Evolutionary conservation across 2,329 filamentous ascomycete genomes (phyloP).

Genomic region (Aureobasidium mangrovei): DNA sequence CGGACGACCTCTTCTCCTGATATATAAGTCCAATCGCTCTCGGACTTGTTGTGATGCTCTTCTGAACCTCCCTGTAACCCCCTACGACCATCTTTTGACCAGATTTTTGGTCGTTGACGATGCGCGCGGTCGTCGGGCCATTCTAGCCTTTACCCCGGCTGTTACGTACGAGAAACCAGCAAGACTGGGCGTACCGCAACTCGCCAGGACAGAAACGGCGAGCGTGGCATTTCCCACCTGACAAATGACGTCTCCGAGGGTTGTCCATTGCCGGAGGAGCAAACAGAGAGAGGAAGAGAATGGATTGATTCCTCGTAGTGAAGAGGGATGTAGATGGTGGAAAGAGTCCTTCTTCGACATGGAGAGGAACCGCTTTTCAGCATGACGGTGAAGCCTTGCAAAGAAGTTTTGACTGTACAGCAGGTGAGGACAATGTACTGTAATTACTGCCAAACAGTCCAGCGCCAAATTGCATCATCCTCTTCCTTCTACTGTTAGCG

Average conservation of each 20-base stretch:
- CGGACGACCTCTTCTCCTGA: conserved; percentile 1
- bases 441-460: neutral
- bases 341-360: neutral
- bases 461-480: conserved; percentile 1
- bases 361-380: neutral
- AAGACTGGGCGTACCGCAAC: neutral
- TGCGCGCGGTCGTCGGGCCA: neutral
- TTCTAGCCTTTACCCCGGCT: neutral
- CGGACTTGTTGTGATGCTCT: neutral
- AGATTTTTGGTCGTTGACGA: neutral
- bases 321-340: no score
- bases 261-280: conserved; percentile 1
- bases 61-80: neutral
- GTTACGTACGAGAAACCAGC: conserved; percentile 10
- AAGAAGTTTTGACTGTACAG: neutral
- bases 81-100: neutral
- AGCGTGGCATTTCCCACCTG: conserved; percentile 1
- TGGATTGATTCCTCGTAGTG: neutral
- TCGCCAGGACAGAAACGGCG: conserved; percentile 6
- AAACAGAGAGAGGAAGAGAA: neutral
- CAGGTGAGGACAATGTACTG: neutral
- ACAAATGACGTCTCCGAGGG: neutral
- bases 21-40: conserved; percentile 2
- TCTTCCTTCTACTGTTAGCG: neutral
- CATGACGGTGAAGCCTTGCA: neutral